Base-by-base conservation (phyloP, 495 filamentous ascomycete species). In the Xylaria longipes region DNA sequence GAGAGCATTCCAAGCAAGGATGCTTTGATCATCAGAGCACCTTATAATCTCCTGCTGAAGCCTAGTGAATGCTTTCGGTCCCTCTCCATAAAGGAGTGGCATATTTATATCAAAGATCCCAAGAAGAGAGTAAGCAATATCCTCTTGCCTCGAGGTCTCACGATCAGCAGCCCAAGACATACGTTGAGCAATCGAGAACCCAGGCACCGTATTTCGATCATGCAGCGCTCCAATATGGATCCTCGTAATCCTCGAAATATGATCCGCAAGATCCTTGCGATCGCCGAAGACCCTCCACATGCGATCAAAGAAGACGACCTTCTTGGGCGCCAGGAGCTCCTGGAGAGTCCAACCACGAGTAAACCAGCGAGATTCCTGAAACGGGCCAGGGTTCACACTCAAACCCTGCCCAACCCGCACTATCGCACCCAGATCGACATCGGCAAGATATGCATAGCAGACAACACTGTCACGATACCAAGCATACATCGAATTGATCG, bases 291-390 rank as follows among this genome's bases (percentile, higher is more conserved):
- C 5, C 0, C 62, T 67, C 83, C 83, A 85, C 5, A 48, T 0
- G 1, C 41, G 2, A 65, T 83, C 75, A 54, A 75, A 81, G 73
- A 83, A 84, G 0, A 71, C 1, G 0, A 84, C 76, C 11, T 65
- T 52, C 0, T n/a, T n/a, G 0, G 84, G 84, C 0, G 83, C 84
- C 3, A 85, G 74, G 6, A 86, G 71, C 63, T 85, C 84, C 39
- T 85, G 83, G 1, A 85, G 71, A 0, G 83, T 85, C 83, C 82
- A 85, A 0, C 83, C 84, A 20, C 82, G 74, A 0, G 78, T 82
- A 46, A 84, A 83, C 84, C 84, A 86, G 5, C 77, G 65, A 61
- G 80, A 82, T 17, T 79, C 65, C 1, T 69, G 46, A 58, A 85
- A 81, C 0, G 69, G 69, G 52, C 1, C 46, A 9, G n/a, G 46